phyloP scores from a whole-genome alignment of 345 rosid species.

The Iberis pinnata region DNA sequence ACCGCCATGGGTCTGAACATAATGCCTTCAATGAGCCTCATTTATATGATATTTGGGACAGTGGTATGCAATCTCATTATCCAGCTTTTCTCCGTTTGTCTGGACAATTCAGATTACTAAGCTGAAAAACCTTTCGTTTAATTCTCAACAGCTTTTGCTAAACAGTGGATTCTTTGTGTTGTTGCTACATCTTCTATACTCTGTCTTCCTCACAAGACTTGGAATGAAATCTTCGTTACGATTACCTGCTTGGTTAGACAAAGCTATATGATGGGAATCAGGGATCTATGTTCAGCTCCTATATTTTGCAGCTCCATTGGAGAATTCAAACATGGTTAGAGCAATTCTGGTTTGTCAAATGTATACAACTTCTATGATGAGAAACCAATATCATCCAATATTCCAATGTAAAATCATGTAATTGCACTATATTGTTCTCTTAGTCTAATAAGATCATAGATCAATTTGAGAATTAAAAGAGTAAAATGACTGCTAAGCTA shows the following conservation, averaged over 20 bases:
- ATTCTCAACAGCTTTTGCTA: slow-evolving; percentile 57
- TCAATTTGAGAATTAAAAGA: no score
- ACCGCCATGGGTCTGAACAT: slow-evolving; percentile 66
- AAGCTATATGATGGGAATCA: slow-evolving; percentile 39
- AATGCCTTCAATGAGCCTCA: slow-evolving; percentile 70
- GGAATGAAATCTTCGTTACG: slow-evolving; percentile 67
- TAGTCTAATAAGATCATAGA: no score
- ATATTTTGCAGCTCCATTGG: neutral
- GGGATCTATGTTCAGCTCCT: neutral
- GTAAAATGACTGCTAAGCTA: neutral
- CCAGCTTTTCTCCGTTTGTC: neutral
- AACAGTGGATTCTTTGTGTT: slow-evolving; percentile 77
- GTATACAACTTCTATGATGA: no score
- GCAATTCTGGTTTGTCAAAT: no score
- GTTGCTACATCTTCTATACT: slow-evolving; percentile 69
- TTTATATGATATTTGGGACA: slow-evolving; percentile 66
- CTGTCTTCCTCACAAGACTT: slow-evolving; percentile 67
- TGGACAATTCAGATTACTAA: neutral
- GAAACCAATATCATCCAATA: no score
- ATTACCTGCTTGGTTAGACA: slow-evolving; percentile 78
- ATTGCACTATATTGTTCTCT: no score
- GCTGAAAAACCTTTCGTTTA: slow-evolving; percentile 7
- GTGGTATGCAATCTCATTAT: slow-evolving; percentile 46
- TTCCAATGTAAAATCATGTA: no score
- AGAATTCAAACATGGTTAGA: neutral